Evolutionary conservation across 495 filamentous ascomycete species (phyloP), one percentile per base, ranked within the genome.

Genomic region (Penicillium manginii): DNA sequence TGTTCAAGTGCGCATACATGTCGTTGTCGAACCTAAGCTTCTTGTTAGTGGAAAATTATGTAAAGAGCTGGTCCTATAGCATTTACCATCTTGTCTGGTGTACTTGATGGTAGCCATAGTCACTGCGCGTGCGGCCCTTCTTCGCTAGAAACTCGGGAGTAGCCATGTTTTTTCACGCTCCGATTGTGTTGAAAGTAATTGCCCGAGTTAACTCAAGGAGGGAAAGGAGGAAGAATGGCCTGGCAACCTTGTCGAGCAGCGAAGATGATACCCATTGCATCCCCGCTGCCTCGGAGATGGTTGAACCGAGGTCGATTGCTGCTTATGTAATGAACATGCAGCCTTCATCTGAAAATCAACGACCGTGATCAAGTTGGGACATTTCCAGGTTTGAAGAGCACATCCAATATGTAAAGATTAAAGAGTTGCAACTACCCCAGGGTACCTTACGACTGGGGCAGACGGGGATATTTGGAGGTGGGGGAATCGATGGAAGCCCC

Each of bases 1-100:
- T 94, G 73, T 94, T 96, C 60, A 89, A 82, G 63, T 96, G 91
- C 45, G 87, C 83, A 73, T 97, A 98, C 90, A 96, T 94, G 76
- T 97, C 93, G 66, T 97, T 97, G 73, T 98, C 94, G 67, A 81
- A 86, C 91, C 91, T 93, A 40, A 46, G 39, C 14, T 43, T 43
- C n/a, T 4, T 29, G 21, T 58, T 62, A 54, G 45, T 51, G 1
- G 15, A 31, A 43, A 18, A 19, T 19, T 58, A 17, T 57, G 29
- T 18, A 18, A 19, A 17, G 2, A 5, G 7, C 17, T 10, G 14
- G 12, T 43, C 40, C 40, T 45, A 45, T 32, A 51, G 32, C 18
- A 46, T 73, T 64, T 76, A 92, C 93, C 93, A 98, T 86, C 93
- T 78, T 55, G 92, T 96, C 55, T 92, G 80, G 73, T 96, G 96